A percentile compares a stretch with the other conserved stretches of the same genome.
These are phyloP conservation scores for Leishmania major DNA, from an alignment of 208 protist genomes.

Conservation along the genomic window DNA sequence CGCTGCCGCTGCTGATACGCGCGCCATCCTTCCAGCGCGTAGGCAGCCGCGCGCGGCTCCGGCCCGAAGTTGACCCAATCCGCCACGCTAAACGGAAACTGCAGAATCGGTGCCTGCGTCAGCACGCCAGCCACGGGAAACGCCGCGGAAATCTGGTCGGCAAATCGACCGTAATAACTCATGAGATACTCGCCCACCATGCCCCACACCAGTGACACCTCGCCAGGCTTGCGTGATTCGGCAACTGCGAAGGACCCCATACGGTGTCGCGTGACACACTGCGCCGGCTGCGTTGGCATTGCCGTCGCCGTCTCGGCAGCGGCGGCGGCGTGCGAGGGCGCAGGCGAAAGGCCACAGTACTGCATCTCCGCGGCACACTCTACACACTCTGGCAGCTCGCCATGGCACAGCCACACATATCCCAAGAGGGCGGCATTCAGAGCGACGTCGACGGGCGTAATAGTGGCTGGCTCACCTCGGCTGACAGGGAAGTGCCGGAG, in stretches of 20 bases:
- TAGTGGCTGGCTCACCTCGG: conserved; percentile 35
- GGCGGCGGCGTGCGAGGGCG: neutral
- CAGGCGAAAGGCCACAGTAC: neutral
- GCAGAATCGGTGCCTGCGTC: conserved; percentile 22
- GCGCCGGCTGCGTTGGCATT: neutral
- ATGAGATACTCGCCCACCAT: conserved; percentile 78
- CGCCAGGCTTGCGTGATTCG: conserved; percentile 20
- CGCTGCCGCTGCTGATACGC: conserved; percentile 29
- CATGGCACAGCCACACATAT: conserved; percentile 11
- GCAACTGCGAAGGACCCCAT: conserved; percentile 29
- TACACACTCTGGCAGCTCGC: conserved; percentile 19
- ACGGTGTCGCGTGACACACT: conserved; percentile 6
- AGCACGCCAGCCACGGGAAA: conserved; percentile 44
- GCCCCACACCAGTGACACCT: conserved; percentile 65
- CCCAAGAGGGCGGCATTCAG: conserved; percentile 50
- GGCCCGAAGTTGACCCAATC: conserved; percentile 34
- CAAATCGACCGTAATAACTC: conserved; percentile 71
- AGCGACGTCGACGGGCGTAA: conserved; percentile 73
- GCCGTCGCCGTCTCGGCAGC: neutral
- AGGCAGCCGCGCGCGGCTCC: conserved; percentile 28
- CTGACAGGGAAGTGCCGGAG: conserved; percentile 46
- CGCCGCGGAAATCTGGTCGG: conserved; percentile 15
- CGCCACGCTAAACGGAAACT: conserved; percentile 27
- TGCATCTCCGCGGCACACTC: conserved; percentile 11
- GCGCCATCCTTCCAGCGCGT: conserved; percentile 27